phyloP scores from a whole-genome alignment of 192 early-diverging fungal species.

The Funneliformis mosseae region DNA sequence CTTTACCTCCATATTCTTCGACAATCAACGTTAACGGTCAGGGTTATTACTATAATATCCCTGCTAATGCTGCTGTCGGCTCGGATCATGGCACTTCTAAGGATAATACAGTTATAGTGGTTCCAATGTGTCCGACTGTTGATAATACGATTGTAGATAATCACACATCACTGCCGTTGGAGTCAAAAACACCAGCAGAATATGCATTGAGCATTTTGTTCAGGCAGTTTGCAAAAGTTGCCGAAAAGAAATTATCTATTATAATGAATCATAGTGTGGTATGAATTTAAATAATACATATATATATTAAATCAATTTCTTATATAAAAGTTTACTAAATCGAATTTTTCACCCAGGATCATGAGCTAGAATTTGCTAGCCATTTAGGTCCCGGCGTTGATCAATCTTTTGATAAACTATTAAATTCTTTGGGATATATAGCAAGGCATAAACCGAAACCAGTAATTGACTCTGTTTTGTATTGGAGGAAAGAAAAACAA shows the following conservation, averaged over 20 bases:
- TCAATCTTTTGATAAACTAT: slow-evolving; percentile 76
- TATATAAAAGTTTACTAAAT: slow-evolving; percentile 17
- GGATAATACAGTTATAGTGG: not conserved
- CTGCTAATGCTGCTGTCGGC: not conserved
- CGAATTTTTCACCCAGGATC: slow-evolving; percentile 51
- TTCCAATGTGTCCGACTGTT: not conserved
- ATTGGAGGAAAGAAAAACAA: slow-evolving; percentile 72
- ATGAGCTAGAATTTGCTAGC: slow-evolving; percentile 62
- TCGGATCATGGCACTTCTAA: not conserved
- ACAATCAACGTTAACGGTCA: not conserved
- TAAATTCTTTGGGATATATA: slow-evolving; percentile 76
- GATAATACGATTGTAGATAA: not conserved
- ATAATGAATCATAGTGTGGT: slow-evolving; percentile 48
- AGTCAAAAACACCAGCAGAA: slow-evolving; percentile 53
- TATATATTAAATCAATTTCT: not conserved
- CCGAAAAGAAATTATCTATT: slow-evolving; percentile 55
- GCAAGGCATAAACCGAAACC: slow-evolving; percentile 84
- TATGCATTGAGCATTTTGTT: slow-evolving; percentile 60
- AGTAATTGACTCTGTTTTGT: slow-evolving; percentile 78
- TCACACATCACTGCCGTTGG: slow-evolving; percentile 27
- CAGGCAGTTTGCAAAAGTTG: slow-evolving; percentile 60
- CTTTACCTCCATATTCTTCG: not conserved
- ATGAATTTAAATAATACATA: slow-evolving; percentile 6
- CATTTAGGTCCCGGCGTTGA: slow-evolving; percentile 71
- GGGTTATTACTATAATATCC: not conserved